These are phyloP conservation scores for Phialophora verrucosa DNA, from an alignment of 2,329 filamentous ascomycete genomes.

Conservation along the genomic window DNA sequence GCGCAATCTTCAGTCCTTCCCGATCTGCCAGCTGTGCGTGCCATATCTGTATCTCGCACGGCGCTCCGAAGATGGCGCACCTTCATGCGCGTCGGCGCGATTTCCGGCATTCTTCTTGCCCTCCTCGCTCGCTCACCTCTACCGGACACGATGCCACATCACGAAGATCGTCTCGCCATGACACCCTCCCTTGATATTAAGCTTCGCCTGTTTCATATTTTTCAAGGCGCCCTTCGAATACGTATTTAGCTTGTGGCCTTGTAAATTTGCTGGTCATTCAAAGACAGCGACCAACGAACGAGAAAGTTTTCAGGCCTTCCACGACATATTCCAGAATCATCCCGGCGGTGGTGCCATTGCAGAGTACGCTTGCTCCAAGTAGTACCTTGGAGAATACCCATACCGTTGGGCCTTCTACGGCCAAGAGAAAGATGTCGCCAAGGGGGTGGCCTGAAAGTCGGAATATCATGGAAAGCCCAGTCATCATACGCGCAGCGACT, in stretches of 20 bases:
- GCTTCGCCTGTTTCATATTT: neutral
- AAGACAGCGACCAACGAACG: neutral
- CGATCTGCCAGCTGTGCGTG: neutral
- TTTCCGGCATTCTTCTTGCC: neutral
- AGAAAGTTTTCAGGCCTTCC: constrained; percentile 3
- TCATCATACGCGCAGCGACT: neutral
- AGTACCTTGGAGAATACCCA: constrained; percentile 7
- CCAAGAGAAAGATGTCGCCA: neutral
- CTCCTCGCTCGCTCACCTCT: neutral
- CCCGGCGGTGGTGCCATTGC: neutral
- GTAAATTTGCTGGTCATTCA: neutral
- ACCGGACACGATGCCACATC: neutral
- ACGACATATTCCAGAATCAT: neutral
- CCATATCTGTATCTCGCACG: neutral
- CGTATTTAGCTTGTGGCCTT: neutral
- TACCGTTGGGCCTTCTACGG: constrained; percentile 6
- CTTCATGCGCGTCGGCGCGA: too few species aligned
- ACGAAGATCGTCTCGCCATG: neutral
- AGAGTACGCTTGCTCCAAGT: neutral
- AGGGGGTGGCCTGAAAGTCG: constrained; percentile 13
- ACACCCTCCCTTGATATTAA: neutral
- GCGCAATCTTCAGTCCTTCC: neutral
- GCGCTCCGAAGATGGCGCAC: neutral
- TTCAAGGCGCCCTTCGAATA: neutral
- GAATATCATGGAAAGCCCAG: neutral